Evolutionary conservation across 2,329 filamentous ascomycete species (phyloP), one percentile per base, ranked within the genome.

Genomic region (Fusarium chuoi): DNA sequence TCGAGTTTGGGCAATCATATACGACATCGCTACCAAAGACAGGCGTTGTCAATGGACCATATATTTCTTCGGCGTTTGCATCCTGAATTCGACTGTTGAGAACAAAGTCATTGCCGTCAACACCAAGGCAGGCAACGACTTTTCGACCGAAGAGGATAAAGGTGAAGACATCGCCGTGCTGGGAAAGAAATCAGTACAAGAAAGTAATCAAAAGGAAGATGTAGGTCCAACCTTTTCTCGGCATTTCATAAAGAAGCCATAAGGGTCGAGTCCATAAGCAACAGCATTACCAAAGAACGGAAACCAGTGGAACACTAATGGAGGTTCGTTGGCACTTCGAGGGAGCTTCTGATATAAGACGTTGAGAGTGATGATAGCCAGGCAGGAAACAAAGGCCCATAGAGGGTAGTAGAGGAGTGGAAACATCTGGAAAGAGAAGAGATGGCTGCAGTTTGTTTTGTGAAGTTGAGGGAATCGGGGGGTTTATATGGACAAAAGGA

Each of bases 1-100:
- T 95, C 52, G 92, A 86, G 82, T 95, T 95, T 46, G 93, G 93
- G 81, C 93, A 95, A 82, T 96, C 94, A 82, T 96, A 96, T 55
- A 95, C 91, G 48, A 96, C 92, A 82, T 93, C 90, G 80, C 88
- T 90, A 68, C 94, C 93, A 79, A 96, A 96, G 10, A 89, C 87
- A 15, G 87, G 87, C 1, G 84, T 88, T 11, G 85, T 87, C 46
- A 89, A 79, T 11, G 84, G 83, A 1, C 82, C 80, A 75, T 89
- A 89, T 73, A 89, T 85, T 38, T 89, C 87, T 77, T 89, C 87
- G 65, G 87, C 86, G 71, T 85, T 87, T 62, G 89, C 80, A 65
- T 89, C 87, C 68, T 83, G 81, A 33, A 85, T 82, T 75, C 87
- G 88, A 69, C 87, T 87, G 77, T 89, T 89, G 48, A 89, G 82